These are phyloP conservation scores for Aspergillus arachidicola DNA, from an alignment of 2,329 filamentous ascomycete species.

Conservation along the genomic window DNA sequence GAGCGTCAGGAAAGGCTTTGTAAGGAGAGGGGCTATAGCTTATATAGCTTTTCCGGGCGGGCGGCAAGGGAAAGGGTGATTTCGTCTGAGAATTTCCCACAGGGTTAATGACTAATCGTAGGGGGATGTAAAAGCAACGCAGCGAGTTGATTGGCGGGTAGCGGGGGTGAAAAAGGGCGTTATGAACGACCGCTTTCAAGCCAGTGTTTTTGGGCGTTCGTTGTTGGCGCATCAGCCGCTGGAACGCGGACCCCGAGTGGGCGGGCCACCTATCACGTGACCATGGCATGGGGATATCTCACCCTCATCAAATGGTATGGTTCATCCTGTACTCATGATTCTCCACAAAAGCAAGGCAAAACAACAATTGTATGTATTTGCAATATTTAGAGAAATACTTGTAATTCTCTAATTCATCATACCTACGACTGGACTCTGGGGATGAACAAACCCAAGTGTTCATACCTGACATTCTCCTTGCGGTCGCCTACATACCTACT, in stretches of 20 bases:
- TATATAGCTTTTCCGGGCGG: constrained; percentile 33
- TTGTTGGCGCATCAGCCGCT: constrained; percentile 10
- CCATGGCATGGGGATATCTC: background rate
- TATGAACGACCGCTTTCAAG: constrained; percentile 45
- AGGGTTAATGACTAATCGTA: constrained; percentile 30
- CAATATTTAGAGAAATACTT: background rate
- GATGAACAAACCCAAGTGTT: background rate
- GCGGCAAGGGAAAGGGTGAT: constrained; percentile 26
- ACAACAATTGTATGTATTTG: background rate
- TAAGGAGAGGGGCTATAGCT: constrained; percentile 23
- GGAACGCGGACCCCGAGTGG: background rate
- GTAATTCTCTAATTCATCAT: background rate
- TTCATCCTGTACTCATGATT: background rate
- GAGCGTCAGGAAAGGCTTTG: constrained; percentile 15
- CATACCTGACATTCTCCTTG: background rate
- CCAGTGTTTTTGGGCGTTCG: constrained; percentile 24
- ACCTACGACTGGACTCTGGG: background rate
- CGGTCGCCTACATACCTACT: background rate
- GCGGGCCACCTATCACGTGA: constrained; percentile 4
- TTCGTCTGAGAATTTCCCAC: constrained; percentile 4
- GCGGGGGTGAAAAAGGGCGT: constrained; percentile 36
- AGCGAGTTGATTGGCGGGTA: constrained; percentile 37
- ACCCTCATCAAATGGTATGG: background rate
- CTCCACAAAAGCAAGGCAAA: background rate
- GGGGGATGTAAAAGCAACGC: constrained; percentile 24